These are phyloP conservation scores for Cladobotryum mycophilum DNA, from an alignment of 2,329 filamentous ascomycete genomes.

Conservation along the genomic window DNA sequence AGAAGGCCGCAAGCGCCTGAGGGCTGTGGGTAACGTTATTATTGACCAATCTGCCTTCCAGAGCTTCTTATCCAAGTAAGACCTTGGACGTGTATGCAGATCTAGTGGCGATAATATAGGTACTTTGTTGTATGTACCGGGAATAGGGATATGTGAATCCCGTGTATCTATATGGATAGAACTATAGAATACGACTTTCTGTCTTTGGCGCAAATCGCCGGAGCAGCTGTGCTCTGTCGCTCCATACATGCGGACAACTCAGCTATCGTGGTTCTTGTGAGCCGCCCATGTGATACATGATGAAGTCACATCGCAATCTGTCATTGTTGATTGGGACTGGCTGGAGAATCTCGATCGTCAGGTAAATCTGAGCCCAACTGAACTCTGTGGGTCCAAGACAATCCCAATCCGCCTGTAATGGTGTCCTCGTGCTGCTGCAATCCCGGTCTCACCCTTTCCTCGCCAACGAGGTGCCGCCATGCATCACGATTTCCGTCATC, in stretches of 20 bases:
- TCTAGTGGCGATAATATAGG: no score
- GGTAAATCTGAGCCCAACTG: slow-evolving; percentile 34
- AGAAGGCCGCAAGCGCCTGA: slow-evolving; percentile 81
- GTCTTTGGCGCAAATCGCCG: no score
- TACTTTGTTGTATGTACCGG: no score
- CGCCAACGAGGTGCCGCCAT: neutral
- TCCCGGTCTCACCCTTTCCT: slow-evolving; percentile 4
- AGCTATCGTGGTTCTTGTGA: no score
- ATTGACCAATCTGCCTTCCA: slow-evolving; percentile 97
- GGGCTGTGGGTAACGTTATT: slow-evolving; percentile 81
- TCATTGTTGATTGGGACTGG: no score
- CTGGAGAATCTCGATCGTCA: slow-evolving; percentile 18
- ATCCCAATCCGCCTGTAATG: slow-evolving; percentile 28
- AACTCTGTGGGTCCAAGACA: slow-evolving; percentile 30
- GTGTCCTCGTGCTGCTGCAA: slow-evolving; percentile 42
- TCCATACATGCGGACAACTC: no score
- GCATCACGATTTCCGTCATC: slow-evolving; percentile 32
- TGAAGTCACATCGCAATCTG: no score
- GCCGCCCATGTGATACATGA: no score
- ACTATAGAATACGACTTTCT: no score
- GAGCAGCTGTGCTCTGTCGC: no score
- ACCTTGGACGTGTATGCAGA: neutral
- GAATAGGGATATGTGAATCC: no score
- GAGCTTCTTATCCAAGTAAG: slow-evolving; percentile 76
- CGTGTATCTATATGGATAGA: no score